Percentiles rank a stretch among this genome's conserved stretches.
Evolutionary conservation across 306 rosid species (phyloP).

Genomic region (Inga oerstediana): DNA sequence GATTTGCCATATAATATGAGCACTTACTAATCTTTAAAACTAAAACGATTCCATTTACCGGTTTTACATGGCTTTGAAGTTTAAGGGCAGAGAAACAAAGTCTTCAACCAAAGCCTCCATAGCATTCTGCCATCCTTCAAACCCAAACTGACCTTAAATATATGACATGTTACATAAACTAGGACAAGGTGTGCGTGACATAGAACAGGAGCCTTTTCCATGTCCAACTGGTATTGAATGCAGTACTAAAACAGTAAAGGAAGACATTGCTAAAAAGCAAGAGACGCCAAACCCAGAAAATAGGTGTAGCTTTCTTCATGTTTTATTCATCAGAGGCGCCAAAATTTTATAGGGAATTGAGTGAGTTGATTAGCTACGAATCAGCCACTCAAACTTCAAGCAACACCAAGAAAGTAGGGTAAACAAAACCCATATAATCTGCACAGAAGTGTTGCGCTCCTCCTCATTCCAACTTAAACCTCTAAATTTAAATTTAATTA

Average conservation of each 20-base stretch:
- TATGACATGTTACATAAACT: no score
- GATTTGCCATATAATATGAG: no score
- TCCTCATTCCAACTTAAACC: not conserved
- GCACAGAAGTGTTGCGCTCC: not conserved
- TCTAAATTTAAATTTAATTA: not conserved
- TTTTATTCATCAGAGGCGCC: not conserved
- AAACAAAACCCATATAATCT: not conserved
- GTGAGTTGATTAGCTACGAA: not conserved
- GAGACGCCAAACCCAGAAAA: not conserved
- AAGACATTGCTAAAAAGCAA: no score
- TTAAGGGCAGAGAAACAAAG: not conserved
- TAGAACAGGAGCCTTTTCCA: no score
- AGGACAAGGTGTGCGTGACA: no score
- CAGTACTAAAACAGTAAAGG: no score
- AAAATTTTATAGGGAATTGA: not conserved
- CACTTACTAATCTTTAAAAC: no score
- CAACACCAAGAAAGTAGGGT: not conserved
- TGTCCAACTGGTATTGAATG: no score
- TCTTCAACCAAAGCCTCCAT: not conserved
- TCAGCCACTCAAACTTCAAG: not conserved
- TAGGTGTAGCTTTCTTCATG: not conserved
- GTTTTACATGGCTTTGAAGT: not conserved
- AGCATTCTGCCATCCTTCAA: no score
- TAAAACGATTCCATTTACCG: not conserved
- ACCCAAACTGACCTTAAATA: no score